Evolutionary conservation across 768 basidiomycete genomes (phyloP).

Genomic region (Leccinum olivaceopallidum): DNA sequence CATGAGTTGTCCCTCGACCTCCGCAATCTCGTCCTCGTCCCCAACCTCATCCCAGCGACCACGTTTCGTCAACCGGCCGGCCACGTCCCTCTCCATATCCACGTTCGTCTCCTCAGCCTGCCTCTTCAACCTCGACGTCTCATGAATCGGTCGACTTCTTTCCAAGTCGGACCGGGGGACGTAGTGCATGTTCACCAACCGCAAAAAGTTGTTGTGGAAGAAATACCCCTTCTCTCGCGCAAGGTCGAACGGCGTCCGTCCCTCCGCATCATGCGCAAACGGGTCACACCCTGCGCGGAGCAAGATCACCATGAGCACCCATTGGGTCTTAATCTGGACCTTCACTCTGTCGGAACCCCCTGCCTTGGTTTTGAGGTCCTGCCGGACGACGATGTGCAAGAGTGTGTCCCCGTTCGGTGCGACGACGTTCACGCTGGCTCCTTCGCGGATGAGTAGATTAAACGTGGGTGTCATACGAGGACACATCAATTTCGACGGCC

Average conservation of each 20-base stretch:
- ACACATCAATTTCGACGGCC: background rate
- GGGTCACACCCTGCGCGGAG: slow-evolving; percentile 2
- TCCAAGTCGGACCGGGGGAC: background rate
- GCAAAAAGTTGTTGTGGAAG: background rate
- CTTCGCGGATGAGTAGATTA: background rate
- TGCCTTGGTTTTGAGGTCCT: background rate
- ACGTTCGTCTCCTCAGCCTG: background rate
- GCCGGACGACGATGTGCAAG: background rate
- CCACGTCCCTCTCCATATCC: background rate
- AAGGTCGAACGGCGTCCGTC: slow-evolving; percentile 4
- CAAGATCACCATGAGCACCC: background rate
- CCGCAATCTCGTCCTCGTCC: slow-evolving; percentile 2
- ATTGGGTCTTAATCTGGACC: background rate
- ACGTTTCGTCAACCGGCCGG: background rate
- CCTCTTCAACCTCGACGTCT: background rate
- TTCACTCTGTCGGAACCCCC: background rate
- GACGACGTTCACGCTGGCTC: background rate
- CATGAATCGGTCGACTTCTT: background rate
- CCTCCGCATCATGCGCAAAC: background rate
- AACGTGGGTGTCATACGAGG: background rate
- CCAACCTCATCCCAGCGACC: background rate
- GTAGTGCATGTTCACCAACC: background rate
- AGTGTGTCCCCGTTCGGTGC: slow-evolving; percentile 5
- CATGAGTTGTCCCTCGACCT: slow-evolving; percentile 5
- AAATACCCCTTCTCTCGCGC: background rate